These are phyloP conservation scores for Aphanocladium album DNA, from an alignment of 2,329 filamentous ascomycete species.

Conservation along the genomic window DNA sequence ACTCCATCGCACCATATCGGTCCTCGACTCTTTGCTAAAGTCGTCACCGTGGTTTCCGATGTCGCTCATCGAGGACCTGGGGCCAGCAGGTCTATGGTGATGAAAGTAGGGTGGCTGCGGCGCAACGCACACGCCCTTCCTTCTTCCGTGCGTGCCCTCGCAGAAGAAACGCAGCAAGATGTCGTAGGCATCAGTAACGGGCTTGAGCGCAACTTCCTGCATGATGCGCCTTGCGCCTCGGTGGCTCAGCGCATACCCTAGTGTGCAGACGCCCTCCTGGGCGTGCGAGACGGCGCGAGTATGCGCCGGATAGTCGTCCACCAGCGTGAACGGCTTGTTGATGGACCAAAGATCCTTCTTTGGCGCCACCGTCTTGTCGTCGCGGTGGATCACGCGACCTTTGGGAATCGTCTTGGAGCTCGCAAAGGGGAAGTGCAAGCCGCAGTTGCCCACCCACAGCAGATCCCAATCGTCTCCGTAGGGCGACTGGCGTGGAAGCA, in stretches of 20 bases:
- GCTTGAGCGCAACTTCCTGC: conserved; percentile 37
- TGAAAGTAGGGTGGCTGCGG: conserved; percentile 41
- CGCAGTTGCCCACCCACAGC: conserved; percentile 47
- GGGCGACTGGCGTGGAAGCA: conserved; percentile 28
- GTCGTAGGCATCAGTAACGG: conserved; percentile 36
- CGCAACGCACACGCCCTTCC: conserved; percentile 34
- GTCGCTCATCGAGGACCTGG: conserved; percentile 28
- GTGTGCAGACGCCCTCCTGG: conserved; percentile 34
- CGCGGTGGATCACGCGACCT: conserved; percentile 25
- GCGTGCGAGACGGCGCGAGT: conserved; percentile 40
- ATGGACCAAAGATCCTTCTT: conserved; percentile 28
- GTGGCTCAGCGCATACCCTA: conserved; percentile 42
- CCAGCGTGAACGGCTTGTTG: conserved; percentile 31
- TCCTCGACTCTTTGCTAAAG: conserved; percentile 25
- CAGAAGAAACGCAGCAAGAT: conserved; percentile 43
- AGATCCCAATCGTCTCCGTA: conserved; percentile 50
- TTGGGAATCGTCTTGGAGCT: conserved; percentile 20
- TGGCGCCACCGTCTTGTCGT: conserved; percentile 33
- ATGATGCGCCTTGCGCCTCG: conserved; percentile 38
- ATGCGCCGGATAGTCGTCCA: conserved; percentile 32
- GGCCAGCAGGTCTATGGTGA: conserved; percentile 38
- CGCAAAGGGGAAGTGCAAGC: conserved; percentile 27
- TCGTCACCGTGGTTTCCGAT: conserved; percentile 30
- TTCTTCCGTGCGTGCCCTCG: conserved; percentile 30
- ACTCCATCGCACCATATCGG: conserved; percentile 34